Evolutionary conservation across 2,329 filamentous ascomycete species (phyloP).

Genomic region (Colletotrichum truncatum): DNA sequence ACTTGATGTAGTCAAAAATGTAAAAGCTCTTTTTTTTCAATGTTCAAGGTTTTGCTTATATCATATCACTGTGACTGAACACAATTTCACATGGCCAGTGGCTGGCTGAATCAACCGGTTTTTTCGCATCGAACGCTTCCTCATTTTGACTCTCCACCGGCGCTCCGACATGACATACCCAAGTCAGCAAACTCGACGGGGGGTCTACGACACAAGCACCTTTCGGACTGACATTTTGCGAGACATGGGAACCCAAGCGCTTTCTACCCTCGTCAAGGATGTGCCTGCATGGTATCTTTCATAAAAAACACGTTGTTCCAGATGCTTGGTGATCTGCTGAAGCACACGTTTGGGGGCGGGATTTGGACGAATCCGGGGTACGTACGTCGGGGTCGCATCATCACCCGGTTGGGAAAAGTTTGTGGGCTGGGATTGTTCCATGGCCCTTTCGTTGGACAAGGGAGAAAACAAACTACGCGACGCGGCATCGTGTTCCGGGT

Average conservation of each 20-base stretch:
- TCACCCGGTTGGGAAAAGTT: not conserved
- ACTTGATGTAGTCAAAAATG: conserved; percentile 5
- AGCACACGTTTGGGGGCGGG: not conserved
- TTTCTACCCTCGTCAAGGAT: not conserved
- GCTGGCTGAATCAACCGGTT: not conserved
- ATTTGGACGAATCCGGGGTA: not conserved
- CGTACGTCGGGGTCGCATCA: too few species aligned
- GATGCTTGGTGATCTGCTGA: conserved; percentile 10
- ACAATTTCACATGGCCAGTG: not conserved
- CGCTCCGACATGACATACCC: not conserved
- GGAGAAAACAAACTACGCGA: too few species aligned
- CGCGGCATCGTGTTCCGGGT: too few species aligned
- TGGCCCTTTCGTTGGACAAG: too few species aligned
- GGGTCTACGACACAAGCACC: not conserved
- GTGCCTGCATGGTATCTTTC: not conserved
- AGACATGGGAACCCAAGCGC: not conserved
- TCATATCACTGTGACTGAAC: not conserved
- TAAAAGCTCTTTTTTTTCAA: conserved; percentile 12
- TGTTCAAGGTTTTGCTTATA: not conserved
- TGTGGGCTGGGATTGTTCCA: not conserved
- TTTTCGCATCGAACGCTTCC: not conserved
- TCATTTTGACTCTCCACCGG: not conserved
- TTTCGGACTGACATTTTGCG: not conserved
- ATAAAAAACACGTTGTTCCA: conserved; percentile 11
- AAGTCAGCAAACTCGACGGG: not conserved